Evolutionary conservation across 2,329 filamentous ascomycete species (phyloP).

Genomic region (Ophiostoma ips): DNA sequence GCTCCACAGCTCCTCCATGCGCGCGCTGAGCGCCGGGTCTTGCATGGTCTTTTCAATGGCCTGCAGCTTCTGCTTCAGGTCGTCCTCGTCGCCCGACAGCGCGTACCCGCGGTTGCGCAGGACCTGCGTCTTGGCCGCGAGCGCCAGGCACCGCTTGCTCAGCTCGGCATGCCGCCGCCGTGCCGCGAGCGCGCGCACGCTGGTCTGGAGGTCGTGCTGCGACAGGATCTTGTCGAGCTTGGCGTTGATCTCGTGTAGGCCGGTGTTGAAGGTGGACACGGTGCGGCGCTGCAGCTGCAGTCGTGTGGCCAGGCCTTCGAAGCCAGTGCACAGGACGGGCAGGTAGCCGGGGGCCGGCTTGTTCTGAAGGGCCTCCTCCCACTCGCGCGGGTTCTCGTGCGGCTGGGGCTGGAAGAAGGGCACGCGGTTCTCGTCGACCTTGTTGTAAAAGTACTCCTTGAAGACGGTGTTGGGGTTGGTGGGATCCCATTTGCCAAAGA

Average conservation of each 20-base stretch:
- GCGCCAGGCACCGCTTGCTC: slow-evolving; percentile 55
- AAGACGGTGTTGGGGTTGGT: slow-evolving; percentile 55
- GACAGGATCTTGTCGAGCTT: slow-evolving; percentile 58
- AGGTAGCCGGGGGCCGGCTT: slow-evolving; percentile 66
- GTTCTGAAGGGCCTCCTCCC: slow-evolving; percentile 70
- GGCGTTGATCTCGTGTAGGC: slow-evolving; percentile 68
- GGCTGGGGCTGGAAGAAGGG: slow-evolving; percentile 60
- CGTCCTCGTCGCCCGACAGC: slow-evolving; percentile 65
- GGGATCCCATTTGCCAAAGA: slow-evolving; percentile 64
- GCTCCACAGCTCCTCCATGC: slow-evolving; percentile 78
- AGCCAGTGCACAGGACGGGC: slow-evolving; percentile 63
- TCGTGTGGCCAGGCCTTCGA: slow-evolving; percentile 55
- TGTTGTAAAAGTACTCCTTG: slow-evolving; percentile 79
- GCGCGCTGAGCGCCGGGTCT: slow-evolving; percentile 60
- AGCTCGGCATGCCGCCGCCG: slow-evolving; percentile 59
- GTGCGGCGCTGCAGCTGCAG: slow-evolving; percentile 59
- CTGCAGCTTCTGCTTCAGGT: slow-evolving; percentile 57
- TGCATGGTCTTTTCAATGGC: slow-evolving; percentile 54
- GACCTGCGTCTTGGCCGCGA: slow-evolving; percentile 70
- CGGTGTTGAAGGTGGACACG: slow-evolving; percentile 54
- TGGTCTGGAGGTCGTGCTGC: slow-evolving; percentile 63
- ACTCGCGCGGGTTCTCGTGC: slow-evolving; percentile 61
- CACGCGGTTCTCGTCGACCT: slow-evolving; percentile 59
- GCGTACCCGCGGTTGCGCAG: slow-evolving; percentile 70
- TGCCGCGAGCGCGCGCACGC: slow-evolving; percentile 59